Conservation (phyloP, 2,329 filamentous ascomycete species). For the Hypoxylon sp. region DNA sequence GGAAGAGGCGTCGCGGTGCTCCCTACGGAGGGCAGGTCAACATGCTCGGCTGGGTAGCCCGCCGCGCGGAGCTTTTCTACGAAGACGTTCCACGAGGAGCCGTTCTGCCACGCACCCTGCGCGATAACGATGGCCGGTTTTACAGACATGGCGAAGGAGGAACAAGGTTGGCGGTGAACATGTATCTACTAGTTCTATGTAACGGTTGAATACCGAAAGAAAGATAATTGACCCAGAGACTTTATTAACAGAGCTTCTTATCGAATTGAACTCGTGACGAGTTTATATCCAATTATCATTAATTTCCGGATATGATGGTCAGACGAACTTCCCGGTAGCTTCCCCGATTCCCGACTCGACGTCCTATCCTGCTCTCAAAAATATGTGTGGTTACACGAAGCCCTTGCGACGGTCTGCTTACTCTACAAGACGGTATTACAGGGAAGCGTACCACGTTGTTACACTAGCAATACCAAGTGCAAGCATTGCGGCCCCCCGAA, state of each 20-base stretch:
- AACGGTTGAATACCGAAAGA: too few relatives aligned
- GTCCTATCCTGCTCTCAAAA: not conserved
- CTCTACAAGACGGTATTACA: constrained; percentile 7
- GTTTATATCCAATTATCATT: not conserved
- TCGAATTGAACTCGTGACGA: too few relatives aligned
- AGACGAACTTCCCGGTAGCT: not conserved
- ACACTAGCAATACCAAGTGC: constrained; percentile 10
- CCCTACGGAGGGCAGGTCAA: constrained; percentile 18
- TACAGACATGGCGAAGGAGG: not conserved
- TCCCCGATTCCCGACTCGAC: not conserved
- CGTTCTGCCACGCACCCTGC: not conserved
- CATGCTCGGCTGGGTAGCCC: constrained; percentile 17
- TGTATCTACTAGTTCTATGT: not conserved
- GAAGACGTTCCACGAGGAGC: not conserved
- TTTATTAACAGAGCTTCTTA: not conserved
- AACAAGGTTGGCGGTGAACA: not conserved
- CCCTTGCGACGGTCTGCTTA: not conserved
- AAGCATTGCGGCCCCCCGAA: constrained; percentile 2
- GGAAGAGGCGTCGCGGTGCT: constrained; percentile 10
- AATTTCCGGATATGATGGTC: not conserved
- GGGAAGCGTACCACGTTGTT: constrained; percentile 1
- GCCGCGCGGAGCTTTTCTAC: constrained; percentile 11
- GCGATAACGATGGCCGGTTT: constrained; percentile 2
- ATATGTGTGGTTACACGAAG: not conserved
- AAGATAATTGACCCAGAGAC: not conserved